Conservation (phyloP, 2,329 filamentous ascomycete species). For the Fusarium sp. region DNA sequence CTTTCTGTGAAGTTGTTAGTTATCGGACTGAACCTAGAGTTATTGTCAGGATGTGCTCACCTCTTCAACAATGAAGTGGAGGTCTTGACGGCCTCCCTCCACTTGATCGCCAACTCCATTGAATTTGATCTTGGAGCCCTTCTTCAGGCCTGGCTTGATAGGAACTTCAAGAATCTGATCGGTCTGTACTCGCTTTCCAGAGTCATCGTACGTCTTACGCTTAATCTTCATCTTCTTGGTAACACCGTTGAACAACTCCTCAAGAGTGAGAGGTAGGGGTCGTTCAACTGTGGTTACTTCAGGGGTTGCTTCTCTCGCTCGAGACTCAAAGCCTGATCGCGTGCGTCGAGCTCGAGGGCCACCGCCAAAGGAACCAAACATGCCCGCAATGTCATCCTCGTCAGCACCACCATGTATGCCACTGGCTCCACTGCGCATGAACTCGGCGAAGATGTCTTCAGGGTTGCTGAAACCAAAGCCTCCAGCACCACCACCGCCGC, state of each 20-base stretch:
- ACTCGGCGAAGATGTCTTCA: conserved; percentile 87
- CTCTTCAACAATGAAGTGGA: conserved; percentile 96
- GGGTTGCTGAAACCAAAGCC: conserved; percentile 90
- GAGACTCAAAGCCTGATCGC: conserved; percentile 58
- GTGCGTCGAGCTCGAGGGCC: conserved; percentile 59
- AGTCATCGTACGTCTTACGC: conserved; percentile 91
- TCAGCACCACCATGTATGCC: conserved; percentile 61
- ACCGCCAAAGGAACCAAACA: conserved; percentile 68
- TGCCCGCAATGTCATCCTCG: conserved; percentile 66
- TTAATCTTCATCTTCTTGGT: conserved; percentile 99
- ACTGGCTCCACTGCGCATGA: conserved; percentile 71
- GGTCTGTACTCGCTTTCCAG: conserved; percentile 86
- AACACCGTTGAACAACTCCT: conserved; percentile 88
- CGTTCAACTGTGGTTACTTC: conserved; percentile 94
- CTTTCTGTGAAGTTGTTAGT: conserved; percentile 75
- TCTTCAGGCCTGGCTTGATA: conserved; percentile 95
- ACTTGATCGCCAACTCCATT: conserved; percentile 98
- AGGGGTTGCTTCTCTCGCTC: conserved; percentile 68
- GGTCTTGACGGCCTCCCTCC: conserved; percentile 93
- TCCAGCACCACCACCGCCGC: conserved; percentile 64
- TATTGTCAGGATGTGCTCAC: conserved; percentile 65
- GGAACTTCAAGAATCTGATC: conserved; percentile 95
- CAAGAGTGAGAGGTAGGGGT: conserved; percentile 83
- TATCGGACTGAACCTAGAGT: conserved; percentile 49
- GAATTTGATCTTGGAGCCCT: conserved; percentile 98